Base-by-base conservation (phyloP, 2,329 filamentous ascomycete species). In the Teratosphaeria epicoccoides region DNA sequence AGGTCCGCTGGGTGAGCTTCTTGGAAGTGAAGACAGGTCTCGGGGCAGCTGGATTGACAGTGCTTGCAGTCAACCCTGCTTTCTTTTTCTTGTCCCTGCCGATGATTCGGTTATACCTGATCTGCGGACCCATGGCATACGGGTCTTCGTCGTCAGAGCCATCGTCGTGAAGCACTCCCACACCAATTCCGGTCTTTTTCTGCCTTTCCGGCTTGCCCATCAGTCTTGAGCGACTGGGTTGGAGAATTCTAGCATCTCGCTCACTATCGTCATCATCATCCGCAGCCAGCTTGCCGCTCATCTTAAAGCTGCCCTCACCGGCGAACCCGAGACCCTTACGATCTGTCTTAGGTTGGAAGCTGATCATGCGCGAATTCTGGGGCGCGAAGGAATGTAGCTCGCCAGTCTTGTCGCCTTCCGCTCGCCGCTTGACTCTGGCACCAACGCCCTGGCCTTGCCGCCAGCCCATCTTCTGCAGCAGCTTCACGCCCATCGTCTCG, bases 141-240 rank as follows among this genome's bases (percentile, higher is more conserved):
- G 88, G 87, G 62, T 96, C 90, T 61, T 97, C 93, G 45, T 96
- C 90, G 59, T 97, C 93, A 4, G 91, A 96, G 10, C 89, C 90
- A 20, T 84, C 93, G 59, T 96, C 91, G 61, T 97, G 96, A 45
- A 97, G 71, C 1, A 96, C 76, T 0, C 91, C 91, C 12, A 95
- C 84, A 0, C 91, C 91, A 57, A 97, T 88, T 0, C 86, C 88
- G 2, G 85, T 81, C 62, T 83, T 85, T 51, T 81, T 79, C 23
- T 73, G 75, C 29, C 64, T 52, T 53, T 71, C 73, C 23, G 57
- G 48, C 7, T 53, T 43, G 6, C 59, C 55, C 20, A 37, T 7
- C 24, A 29, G 14, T 52, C 70, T 61, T 55, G 46, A 67, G 63
- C 55, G 55, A 67, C 57, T 63, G 14, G 55, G 53, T 9, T 57